These are phyloP conservation scores for Ophiostoma sp. DNA, from an alignment of 2,329 filamentous ascomycete species.

Conservation along the genomic window DNA sequence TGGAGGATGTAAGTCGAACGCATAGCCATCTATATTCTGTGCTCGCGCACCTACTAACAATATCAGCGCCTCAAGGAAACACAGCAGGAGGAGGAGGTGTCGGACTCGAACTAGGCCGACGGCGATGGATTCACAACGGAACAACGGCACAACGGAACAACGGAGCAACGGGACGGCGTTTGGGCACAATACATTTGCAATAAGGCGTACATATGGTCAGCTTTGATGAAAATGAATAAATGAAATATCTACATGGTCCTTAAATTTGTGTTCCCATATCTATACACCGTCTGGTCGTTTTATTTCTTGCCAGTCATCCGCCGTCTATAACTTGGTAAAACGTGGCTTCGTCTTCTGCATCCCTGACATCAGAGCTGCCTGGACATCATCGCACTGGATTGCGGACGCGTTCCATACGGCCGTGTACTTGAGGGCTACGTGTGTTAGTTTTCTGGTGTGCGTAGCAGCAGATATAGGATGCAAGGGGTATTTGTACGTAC, in stretches of 20 bases:
- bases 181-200: background rate
- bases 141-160: background rate
- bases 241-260: conserved; percentile 3
- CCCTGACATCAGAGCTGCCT: conserved; percentile 71
- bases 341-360: conserved; percentile 75
- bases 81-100: conserved; percentile 37
- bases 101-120: conserved; percentile 30
- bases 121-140: background rate
- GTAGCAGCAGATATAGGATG: background rate
- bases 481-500: conserved; percentile 47
- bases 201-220: background rate
- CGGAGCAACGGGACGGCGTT: background rate
- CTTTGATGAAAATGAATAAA: background rate
- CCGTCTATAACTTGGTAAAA: conserved; percentile 77
- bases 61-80: conserved; percentile 38
- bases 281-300: background rate
- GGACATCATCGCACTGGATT: conserved; percentile 77
- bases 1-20: conserved; percentile 61
- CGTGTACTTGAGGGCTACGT: conserved; percentile 72
- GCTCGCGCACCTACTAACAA: background rate
- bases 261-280: background rate
- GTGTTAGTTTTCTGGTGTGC: background rate
- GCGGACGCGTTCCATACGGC: conserved; percentile 83
- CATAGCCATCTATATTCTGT: background rate
- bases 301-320: background rate